A percentile compares a stretch with the other conserved stretches of the same genome.
These are phyloP conservation scores for Porphyrellus cyaneotinctus DNA, from an alignment of 768 basidiomycete species.

Conservation along the genomic window DNA sequence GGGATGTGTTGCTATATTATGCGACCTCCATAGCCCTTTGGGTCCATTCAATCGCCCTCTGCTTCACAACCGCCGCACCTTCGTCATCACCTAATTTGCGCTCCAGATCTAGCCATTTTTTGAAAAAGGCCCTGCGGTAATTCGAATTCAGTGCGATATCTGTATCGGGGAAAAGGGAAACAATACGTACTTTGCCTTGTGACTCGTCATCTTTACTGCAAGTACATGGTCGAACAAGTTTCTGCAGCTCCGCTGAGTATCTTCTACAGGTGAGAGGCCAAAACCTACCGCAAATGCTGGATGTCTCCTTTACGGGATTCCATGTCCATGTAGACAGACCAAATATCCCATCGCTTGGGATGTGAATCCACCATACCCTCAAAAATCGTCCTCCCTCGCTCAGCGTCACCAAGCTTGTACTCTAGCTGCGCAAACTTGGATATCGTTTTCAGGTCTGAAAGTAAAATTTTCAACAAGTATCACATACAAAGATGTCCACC, in stretches of 20 bases:
- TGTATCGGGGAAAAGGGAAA: background rate
- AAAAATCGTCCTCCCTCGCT: conserved; percentile 93
- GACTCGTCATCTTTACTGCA: conserved; percentile 82
- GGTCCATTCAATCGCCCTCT: conserved; percentile 90
- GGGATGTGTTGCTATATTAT: conserved; percentile 13
- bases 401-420: conserved; percentile 90
- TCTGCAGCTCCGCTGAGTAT: conserved; percentile 36
- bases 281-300: conserved; percentile 63
- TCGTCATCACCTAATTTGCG: conserved; percentile 82
- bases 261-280: background rate
- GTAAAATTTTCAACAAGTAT: background rate
- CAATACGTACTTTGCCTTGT: conserved; percentile 86
- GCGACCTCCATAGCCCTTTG: conserved; percentile 44
- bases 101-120: conserved; percentile 94
- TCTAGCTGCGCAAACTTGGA: conserved; percentile 93
- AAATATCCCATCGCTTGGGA: conserved; percentile 91
- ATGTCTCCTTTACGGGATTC: conserved; percentile 79
- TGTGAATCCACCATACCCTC: conserved; percentile 96
- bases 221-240: conserved; percentile 86
- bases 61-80: conserved; percentile 76
- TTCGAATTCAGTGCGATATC: conserved; percentile 9
- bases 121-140: conserved; percentile 78
- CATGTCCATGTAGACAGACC: conserved; percentile 98
- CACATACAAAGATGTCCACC: conserved; percentile 28
- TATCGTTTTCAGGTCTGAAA: conserved; percentile 88